These are phyloP conservation scores for Elaeagnus macrophylla DNA, from an alignment of 306 rosid genomes.

Conservation along the genomic window DNA sequence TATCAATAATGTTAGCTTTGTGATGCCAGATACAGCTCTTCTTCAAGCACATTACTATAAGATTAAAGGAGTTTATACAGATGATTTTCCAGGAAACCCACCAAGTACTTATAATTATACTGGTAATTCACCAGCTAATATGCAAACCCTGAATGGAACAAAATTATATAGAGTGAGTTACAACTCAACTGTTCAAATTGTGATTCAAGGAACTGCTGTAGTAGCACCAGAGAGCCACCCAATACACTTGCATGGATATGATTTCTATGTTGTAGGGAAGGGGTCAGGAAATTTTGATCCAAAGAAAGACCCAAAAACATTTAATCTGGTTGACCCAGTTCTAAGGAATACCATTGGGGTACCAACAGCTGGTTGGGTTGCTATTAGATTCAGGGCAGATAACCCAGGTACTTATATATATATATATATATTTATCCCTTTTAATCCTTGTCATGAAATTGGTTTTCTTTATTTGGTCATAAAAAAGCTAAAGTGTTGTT, in stretches of 20 bases:
- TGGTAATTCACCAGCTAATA: conserved; percentile 39
- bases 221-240: conserved; percentile 68
- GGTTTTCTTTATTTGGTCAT: no score
- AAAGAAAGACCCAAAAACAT: conserved; percentile 32
- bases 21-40: conserved; percentile 43
- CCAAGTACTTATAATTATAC: conserved; percentile 47
- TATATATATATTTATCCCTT: neutral
- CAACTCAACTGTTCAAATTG: conserved; percentile 49
- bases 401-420: conserved; percentile 46
- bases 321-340: conserved; percentile 62
- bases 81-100: conserved; percentile 60
- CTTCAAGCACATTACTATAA: conserved; percentile 67
- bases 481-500: neutral
- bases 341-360: conserved; percentile 63
- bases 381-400: conserved; percentile 70
- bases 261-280: conserved; percentile 60
- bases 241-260: conserved; percentile 54
- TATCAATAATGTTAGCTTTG: conserved; percentile 47
- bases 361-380: conserved; percentile 65
- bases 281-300: conserved; percentile 67
- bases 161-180: conserved; percentile 37
- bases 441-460: no score
- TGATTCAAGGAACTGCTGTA: conserved; percentile 52
- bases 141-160: conserved; percentile 49
- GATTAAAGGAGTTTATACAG: conserved; percentile 44